These are phyloP conservation scores for Myxozyma neotropica DNA, from an alignment of 805 yeast species.

Conservation along the genomic window DNA sequence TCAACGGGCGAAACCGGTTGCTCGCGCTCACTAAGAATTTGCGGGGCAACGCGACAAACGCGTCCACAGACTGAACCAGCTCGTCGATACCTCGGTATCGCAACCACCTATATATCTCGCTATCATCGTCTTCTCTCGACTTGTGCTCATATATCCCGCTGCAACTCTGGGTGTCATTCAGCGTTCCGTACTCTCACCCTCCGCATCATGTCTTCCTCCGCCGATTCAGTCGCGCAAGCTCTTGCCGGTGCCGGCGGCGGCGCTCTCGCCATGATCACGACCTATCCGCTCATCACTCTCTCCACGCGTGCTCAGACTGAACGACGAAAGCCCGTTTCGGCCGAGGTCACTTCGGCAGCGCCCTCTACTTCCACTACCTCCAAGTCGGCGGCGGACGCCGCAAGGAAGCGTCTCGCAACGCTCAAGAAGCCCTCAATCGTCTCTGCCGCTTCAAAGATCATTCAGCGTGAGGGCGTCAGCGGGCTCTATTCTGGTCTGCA, in stretches of 20 bases:
- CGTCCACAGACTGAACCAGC: too few relatives aligned
- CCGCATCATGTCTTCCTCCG: not conserved
- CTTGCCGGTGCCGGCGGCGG: constrained; percentile 94
- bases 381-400: constrained; percentile 17
- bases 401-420: constrained; percentile 16
- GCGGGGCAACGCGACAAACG: too few relatives aligned
- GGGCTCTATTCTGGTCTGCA: constrained; percentile 86
- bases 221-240: constrained; percentile 73
- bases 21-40: too few relatives aligned
- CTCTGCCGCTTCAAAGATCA: constrained; percentile 52
- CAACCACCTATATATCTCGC: not conserved
- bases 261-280: constrained; percentile 78
- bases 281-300: constrained; percentile 85
- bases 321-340: constrained; percentile 19
- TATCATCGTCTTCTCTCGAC: not conserved
- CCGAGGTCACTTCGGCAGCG: constrained; percentile 2
- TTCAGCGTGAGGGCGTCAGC: constrained; percentile 59
- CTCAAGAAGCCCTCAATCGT: constrained; percentile 36
- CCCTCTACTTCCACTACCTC: not conserved
- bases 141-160: too few relatives aligned
- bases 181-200: not conserved
- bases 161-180: too few relatives aligned
- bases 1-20: too few relatives aligned
- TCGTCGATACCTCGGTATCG: too few relatives aligned
- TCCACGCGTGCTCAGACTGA: constrained; percentile 88